Evolutionary conservation across 169 alveolate genomes (phyloP).

Genomic region (Toxoplasma gondii): DNA sequence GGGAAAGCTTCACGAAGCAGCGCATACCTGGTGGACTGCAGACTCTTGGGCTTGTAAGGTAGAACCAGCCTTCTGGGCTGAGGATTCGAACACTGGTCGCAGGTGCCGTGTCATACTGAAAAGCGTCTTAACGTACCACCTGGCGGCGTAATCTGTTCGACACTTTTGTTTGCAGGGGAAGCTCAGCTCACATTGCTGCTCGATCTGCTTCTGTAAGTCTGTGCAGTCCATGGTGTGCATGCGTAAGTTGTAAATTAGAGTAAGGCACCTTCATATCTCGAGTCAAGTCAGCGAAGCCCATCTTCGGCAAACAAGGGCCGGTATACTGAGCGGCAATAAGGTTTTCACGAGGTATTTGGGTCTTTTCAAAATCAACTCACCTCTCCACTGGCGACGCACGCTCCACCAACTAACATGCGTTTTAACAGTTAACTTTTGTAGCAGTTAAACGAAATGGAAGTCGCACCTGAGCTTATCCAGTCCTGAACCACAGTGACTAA

Average conservation of each 20-base stretch:
- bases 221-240: neutral
- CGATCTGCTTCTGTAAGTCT: constrained; percentile 31
- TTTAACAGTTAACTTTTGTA: neutral
- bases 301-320: constrained; percentile 60
- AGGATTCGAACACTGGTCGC: neutral
- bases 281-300: constrained; percentile 41
- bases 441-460: neutral
- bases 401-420: neutral
- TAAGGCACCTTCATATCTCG: constrained; percentile 36
- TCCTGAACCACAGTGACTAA: neutral
- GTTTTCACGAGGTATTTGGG: no score
- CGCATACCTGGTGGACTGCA: constrained; percentile 50
- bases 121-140: constrained; percentile 34
- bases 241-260: neutral
- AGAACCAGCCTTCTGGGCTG: constrained; percentile 59
- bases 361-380: neutral
- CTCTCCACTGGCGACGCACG: constrained; percentile 35
- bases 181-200: constrained; percentile 50
- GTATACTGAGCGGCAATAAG: constrained; percentile 7
- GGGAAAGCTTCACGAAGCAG: neutral
- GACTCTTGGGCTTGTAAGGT: constrained; percentile 2
- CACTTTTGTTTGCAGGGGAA: constrained; percentile 49
- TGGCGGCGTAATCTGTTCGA: constrained; percentile 6
- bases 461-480: constrained; percentile 52
- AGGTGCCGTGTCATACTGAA: neutral